phyloP scores from a whole-genome alignment of 805 yeast genomes.

The Sungouiella blattae region DNA sequence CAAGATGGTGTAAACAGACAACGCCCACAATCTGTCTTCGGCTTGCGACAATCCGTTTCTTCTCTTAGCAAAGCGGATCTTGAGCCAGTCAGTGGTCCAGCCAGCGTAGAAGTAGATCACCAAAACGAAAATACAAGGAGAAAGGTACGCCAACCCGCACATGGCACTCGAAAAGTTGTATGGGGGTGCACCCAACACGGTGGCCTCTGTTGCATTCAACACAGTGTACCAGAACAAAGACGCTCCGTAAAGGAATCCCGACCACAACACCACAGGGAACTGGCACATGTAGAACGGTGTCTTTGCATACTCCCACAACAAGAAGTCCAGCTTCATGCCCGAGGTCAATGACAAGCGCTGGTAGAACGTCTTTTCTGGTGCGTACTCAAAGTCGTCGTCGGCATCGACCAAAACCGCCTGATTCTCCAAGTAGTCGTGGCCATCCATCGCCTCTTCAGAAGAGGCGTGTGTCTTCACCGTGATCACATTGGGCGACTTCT shows the following conservation, averaged over 20 bases:
- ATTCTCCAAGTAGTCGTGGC: constrained; percentile 5
- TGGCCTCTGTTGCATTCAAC: constrained; percentile 21
- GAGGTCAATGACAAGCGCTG: constrained; percentile 12
- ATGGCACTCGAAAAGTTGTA: constrained; percentile 43
- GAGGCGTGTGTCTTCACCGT: constrained; percentile 1
- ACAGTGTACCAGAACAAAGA: constrained; percentile 22
- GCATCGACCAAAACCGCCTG: constrained; percentile 8
- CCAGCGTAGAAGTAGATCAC: constrained; percentile 14
- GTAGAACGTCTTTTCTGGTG: constrained; percentile 9
- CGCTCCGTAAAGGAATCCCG: constrained; percentile 20
- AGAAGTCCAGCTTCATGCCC: constrained; percentile 9
- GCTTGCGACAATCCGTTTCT: constrained; percentile 13
- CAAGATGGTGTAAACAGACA: constrained; percentile 12
- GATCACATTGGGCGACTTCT: background rate
- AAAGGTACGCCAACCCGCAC: constrained; percentile 16
- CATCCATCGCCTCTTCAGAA: constrained; percentile 4
- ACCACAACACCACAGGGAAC: constrained; percentile 18
- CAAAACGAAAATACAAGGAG: constrained; percentile 13
- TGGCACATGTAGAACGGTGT: constrained; percentile 18
- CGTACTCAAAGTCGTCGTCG: constrained; percentile 3
- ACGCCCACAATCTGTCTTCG: constrained; percentile 13
- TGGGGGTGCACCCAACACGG: constrained; percentile 35
- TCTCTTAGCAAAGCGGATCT: constrained; percentile 10
- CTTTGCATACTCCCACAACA: constrained; percentile 15
- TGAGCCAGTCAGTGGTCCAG: constrained; percentile 14